Base-by-base conservation (phyloP, 306 rosid species). In the Inga oerstediana region DNA sequence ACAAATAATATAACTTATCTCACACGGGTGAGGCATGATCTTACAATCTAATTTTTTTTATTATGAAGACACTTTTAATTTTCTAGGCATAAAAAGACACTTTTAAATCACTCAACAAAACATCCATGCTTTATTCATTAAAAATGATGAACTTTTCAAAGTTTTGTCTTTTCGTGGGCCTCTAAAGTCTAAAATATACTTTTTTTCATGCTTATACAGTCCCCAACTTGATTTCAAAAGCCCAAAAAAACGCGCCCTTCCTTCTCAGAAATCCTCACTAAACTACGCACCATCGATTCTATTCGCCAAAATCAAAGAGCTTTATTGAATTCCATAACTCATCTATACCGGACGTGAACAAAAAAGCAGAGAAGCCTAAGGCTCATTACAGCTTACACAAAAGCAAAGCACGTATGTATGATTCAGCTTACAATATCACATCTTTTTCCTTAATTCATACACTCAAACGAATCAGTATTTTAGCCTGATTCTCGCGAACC, bases 201-300 rank as follows among this genome's bases (percentile, higher is more conserved):
- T 8, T 54, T 54, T 54, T 11, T 19, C 4, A 20, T n/a, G 27
- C 27, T 8, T 8, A 2, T n/a, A 58, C 12, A 58, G 52, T 27
- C 14, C 58, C 58, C 58, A 51, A 51, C n/a, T 51, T 16, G 5
- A 54, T 54, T 54, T 20, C 64, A 19, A 58, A 58, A n/a, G 4
- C 64, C 12, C 64, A 8, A 19, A 56, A 54, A 20, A 56, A 19
- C 4, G 27, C 64, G 61, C 24, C 30, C 30, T 24, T 24, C 9
- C 77, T 67, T 75, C 80, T 45, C 62, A 61, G 83, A 84, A 87
- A 82, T 87, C 85, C 72, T 51, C 59, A 45, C 51, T 37, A 41
- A 77, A 77, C 80, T 1, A 52, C 59, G 59, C 59, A 17, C 22
- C 22, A 2, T 17, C n/a, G 8, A 16, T 17, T 4, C 59, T 4